Conservation (phyloP, 768 basidiomycete species). For the Rhodotorula kratochvilovae region DNA sequence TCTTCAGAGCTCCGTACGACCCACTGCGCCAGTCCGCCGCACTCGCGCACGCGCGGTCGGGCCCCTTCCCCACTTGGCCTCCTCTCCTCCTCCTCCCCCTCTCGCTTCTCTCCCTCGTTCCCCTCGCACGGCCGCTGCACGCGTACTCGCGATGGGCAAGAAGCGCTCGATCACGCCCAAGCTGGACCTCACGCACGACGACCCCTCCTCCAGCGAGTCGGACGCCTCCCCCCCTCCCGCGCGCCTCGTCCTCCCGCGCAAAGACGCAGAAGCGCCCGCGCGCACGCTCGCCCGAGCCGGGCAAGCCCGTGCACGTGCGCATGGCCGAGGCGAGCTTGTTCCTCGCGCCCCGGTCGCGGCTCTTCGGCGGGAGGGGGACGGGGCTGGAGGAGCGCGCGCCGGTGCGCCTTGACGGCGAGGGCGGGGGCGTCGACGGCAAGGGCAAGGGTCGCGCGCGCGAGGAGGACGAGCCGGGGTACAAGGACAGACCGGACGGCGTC, state of each 20-base stretch:
- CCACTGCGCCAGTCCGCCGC: no score
- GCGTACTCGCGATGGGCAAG: background rate
- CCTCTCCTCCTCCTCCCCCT: no score
- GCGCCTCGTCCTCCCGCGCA: no score
- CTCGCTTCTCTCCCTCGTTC: no score
- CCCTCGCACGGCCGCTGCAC: no score
- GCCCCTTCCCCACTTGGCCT: background rate
- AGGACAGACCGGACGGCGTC: background rate
- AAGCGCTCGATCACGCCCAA: background rate
- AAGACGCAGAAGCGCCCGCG: background rate
- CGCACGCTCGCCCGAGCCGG: no score
- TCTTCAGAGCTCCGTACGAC: no score
- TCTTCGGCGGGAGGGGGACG: background rate
- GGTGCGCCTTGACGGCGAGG: background rate
- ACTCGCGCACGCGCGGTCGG: no score
- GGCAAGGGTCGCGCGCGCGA: background rate
- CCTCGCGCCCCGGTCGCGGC: background rate
- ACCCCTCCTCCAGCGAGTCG: background rate
- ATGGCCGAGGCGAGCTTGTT: background rate
- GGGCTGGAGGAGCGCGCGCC: background rate
- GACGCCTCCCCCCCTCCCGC: background rate
- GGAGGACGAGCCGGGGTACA: background rate
- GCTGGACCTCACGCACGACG: background rate
- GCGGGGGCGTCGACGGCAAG: background rate
- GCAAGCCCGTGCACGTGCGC: background rate